phyloP scores from a whole-genome alignment of 2,329 filamentous ascomycete species.

The Aspergillus brunneoviolaceus region DNA sequence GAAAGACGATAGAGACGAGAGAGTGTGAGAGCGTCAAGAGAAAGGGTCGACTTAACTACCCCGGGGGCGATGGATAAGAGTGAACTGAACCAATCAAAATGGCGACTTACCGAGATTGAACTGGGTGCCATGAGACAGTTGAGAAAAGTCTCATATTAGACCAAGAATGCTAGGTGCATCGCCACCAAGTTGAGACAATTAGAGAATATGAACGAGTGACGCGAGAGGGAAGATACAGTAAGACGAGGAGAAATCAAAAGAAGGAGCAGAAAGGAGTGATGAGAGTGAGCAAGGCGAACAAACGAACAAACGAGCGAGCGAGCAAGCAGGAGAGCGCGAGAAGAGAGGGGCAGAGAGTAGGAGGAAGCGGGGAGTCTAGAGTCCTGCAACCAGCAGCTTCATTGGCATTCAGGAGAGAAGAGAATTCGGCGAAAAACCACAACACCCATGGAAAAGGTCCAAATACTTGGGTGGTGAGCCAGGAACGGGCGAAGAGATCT shows the following conservation, averaged over 20 bases:
- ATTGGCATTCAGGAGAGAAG: background rate
- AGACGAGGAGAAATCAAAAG: background rate
- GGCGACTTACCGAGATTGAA: conserved; percentile 9
- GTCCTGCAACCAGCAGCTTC: conserved; percentile 9
- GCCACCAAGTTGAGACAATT: background rate
- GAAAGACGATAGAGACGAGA: background rate
- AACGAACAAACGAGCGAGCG: conserved; percentile 21
- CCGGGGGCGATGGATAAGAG: background rate
- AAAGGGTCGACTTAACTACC: background rate
- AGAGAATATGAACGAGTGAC: conserved; percentile 8
- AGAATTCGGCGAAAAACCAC: background rate
- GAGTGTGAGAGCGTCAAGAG: background rate
- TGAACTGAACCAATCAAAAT: background rate
- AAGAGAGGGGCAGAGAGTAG: conserved; percentile 4
- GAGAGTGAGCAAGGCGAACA: conserved; percentile 17
- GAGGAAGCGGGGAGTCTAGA: conserved; percentile 2
- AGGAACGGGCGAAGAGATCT: background rate
- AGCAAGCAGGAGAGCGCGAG: conserved; percentile 27
- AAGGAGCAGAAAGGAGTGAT: conserved; percentile 9
- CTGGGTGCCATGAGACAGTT: conserved; percentile 11
- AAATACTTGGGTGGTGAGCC: background rate
- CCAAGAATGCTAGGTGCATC: background rate
- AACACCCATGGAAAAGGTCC: background rate
- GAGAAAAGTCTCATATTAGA: conserved; percentile 9
- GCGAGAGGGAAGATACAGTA: conserved; percentile 2